Evolutionary conservation across 2,329 filamentous ascomycete species (phyloP).

Genomic region (Didymella keratinophila): DNA sequence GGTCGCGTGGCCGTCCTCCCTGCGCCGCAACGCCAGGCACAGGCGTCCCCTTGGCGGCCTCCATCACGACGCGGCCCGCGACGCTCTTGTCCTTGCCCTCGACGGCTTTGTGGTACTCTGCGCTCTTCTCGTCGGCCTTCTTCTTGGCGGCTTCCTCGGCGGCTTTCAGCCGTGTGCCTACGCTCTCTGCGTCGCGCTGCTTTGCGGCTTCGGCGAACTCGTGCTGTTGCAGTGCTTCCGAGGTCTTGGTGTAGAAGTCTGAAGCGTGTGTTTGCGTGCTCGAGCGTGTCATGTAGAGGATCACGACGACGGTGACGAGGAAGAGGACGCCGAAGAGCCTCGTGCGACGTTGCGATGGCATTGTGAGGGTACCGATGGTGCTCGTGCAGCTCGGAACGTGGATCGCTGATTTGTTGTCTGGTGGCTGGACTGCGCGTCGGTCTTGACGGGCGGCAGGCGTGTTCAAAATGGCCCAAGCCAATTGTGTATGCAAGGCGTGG

Average conservation of each 20-base stretch:
- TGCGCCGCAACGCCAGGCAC: constrained; percentile 54
- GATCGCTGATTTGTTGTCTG: background rate
- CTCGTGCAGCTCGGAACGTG: background rate
- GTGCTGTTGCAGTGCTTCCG: constrained; percentile 57
- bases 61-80: constrained; percentile 63
- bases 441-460: background rate
- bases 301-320: constrained; percentile 69
- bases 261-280: constrained; percentile 61
- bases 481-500: constrained; percentile 20
- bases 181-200: constrained; percentile 63
- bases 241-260: constrained; percentile 67
- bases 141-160: constrained; percentile 75
- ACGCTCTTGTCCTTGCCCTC: constrained; percentile 58
- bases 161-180: constrained; percentile 68
- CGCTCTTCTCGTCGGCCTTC: constrained; percentile 70
- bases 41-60: constrained; percentile 44
- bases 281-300: constrained; percentile 76
- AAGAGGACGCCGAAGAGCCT: constrained; percentile 71
- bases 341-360: constrained; percentile 65
- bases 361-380: constrained; percentile 24
- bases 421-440: background rate
- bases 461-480: background rate
- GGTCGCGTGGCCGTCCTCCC: constrained; percentile 52
- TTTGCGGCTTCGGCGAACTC: constrained; percentile 50
- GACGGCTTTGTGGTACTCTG: constrained; percentile 54